Conservation (phyloP, 2,329 filamentous ascomycete genomes). For the Pseudocercospora eumusae region DNA sequence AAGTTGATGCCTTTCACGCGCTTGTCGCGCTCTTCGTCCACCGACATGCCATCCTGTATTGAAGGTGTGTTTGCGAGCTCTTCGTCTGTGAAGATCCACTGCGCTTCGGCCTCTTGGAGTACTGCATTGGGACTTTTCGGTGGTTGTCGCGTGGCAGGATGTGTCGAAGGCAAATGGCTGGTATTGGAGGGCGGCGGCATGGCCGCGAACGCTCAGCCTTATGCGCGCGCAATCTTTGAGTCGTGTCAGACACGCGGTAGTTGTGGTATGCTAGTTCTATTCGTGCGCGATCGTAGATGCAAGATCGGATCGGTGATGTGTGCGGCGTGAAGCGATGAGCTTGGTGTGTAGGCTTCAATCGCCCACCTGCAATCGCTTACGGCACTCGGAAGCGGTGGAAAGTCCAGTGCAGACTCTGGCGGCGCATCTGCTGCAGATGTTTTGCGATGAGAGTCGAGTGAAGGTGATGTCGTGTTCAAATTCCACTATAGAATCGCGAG, state of each 20-base stretch:
- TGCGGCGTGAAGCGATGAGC: constrained; percentile 3
- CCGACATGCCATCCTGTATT: constrained; percentile 75
- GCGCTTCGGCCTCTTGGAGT: constrained; percentile 60
- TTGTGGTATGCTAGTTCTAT: not conserved
- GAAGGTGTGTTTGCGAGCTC: constrained; percentile 83
- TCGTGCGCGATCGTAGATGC: constrained; percentile 5
- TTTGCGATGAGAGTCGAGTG: not conserved
- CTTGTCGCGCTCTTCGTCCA: constrained; percentile 74
- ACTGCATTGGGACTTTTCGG: constrained; percentile 46
- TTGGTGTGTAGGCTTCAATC: not conserved
- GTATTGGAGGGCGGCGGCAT: constrained; percentile 11
- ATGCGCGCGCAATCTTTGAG: not conserved
- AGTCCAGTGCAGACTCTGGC: not conserved
- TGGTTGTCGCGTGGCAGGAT: constrained; percentile 44
- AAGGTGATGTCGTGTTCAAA: not conserved
- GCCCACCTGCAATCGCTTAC: not conserved
- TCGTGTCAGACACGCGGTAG: constrained; percentile 2
- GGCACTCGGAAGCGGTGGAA: constrained; percentile 3
- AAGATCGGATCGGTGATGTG: constrained; percentile 3
- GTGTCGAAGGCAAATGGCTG: constrained; percentile 38
- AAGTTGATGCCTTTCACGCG: constrained; percentile 95
- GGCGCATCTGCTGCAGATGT: not conserved
- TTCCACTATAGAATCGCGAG: not conserved
- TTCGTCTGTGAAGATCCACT: constrained; percentile 87
- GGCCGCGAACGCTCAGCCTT: not conserved